Evolutionary conservation across 331 rosid species (phyloP).

Genomic region (Spiraea crenata): DNA sequence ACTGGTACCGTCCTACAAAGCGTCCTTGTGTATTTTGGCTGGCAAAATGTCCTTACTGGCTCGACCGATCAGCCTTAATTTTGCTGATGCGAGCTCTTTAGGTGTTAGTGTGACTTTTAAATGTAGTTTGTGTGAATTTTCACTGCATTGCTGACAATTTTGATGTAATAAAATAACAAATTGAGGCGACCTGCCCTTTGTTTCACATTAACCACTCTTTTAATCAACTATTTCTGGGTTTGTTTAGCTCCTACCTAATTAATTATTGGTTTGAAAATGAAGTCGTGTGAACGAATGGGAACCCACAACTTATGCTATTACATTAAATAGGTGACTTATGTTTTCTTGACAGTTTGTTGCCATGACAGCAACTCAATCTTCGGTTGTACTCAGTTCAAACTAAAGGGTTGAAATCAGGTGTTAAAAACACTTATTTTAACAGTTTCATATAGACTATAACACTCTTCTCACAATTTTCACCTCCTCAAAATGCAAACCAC

Average conservation of each 20-base stretch:
- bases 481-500: no score
- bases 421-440: no score
- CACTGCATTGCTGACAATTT: no score
- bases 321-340: no score
- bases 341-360: background rate
- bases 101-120: no score
- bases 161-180: no score
- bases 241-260: background rate
- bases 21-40: background rate
- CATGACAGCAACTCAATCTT: background rate
- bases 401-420: background rate
- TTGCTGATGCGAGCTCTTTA: no score
- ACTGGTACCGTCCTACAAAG: background rate
- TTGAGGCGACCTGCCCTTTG: background rate
- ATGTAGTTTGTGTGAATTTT: no score
- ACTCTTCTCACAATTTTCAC: no score
- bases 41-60: background rate
- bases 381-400: background rate
- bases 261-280: background rate
- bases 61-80: no score
- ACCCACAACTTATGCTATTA: background rate
- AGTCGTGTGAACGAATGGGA: background rate
- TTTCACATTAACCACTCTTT: background rate
- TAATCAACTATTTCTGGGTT: background rate
- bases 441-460: no score